Conservation (phyloP, 78 protist species). For the Trichosphaerium sp. region DNA sequence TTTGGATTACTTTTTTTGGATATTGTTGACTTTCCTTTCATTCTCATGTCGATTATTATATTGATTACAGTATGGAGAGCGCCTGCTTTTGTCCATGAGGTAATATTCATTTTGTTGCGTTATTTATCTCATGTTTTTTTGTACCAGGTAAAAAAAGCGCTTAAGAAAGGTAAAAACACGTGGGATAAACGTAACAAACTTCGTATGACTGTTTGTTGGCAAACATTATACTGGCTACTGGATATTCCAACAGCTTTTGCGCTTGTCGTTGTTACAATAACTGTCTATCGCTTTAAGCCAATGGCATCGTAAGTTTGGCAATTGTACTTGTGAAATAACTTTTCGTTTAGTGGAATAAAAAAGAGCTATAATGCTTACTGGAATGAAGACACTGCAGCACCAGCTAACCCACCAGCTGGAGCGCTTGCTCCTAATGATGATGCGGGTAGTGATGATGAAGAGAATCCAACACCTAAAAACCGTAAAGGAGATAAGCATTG, state of each 20-base stretch:
- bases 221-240: slow-evolving; percentile 10
- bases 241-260: slow-evolving; percentile 49
- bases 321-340: too few relatives aligned
- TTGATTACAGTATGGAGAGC: slow-evolving; percentile 24
- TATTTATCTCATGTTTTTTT: too few relatives aligned
- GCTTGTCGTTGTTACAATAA: neutral
- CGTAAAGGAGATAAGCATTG: neutral
- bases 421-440: too few relatives aligned
- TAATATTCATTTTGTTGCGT: too few relatives aligned
- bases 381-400: slow-evolving; percentile 14
- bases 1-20: slow-evolving; percentile 38
- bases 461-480: neutral
- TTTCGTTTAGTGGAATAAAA: too few relatives aligned
- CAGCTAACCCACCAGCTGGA: neutral
- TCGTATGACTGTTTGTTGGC: slow-evolving; percentile 9
- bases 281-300: slow-evolving; percentile 33
- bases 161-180: neutral
- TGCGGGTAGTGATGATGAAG: too few relatives aligned
- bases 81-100: neutral
- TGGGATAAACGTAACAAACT: slow-evolving; percentile 8
- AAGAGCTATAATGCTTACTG: neutral
- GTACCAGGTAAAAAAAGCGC: too few relatives aligned
- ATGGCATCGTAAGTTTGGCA: too few relatives aligned
- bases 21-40: slow-evolving; percentile 43
- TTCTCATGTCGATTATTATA: slow-evolving; percentile 15